phyloP scores from a whole-genome alignment of 257 asterid genomes.

The Gynochthodes officinalis region DNA sequence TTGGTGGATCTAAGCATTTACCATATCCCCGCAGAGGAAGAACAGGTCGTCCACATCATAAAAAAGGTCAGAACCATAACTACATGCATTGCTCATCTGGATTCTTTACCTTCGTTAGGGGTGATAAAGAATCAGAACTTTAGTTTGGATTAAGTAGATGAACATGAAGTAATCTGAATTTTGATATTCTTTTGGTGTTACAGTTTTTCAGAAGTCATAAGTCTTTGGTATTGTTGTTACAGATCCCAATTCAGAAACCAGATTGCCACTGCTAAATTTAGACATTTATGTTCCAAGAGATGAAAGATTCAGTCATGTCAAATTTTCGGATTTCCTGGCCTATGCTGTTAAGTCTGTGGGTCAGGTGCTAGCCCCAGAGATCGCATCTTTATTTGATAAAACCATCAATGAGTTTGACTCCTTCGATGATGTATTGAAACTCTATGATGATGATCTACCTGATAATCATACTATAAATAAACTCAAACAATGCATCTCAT shows the following conservation, averaged over 20 bases:
- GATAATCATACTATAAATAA: slow-evolving; percentile 30
- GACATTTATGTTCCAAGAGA: slow-evolving; percentile 76
- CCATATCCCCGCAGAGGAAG: slow-evolving; percentile 89
- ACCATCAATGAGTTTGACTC: slow-evolving; percentile 84
- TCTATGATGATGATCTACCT: slow-evolving; percentile 68
- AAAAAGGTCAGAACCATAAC: slow-evolving; percentile 42
- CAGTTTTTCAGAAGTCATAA: neutral
- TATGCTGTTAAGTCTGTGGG: slow-evolving; percentile 75
- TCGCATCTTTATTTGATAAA: slow-evolving; percentile 58
- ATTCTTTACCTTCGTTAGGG: neutral
- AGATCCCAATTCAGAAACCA: slow-evolving; percentile 69
- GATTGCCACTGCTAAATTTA: slow-evolving; percentile 55
- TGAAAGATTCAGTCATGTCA: slow-evolving; percentile 66
- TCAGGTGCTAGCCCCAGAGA: slow-evolving; percentile 67
- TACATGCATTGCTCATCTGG: neutral
- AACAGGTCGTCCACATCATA: slow-evolving; percentile 77
- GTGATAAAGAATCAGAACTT: neutral
- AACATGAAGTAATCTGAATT: too few relatives aligned
- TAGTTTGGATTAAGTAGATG: neutral
- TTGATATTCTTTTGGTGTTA: too few relatives aligned
- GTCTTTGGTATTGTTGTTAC: slow-evolving; percentile 16
- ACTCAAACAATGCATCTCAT: slow-evolving; percentile 52
- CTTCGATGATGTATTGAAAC: slow-evolving; percentile 58
- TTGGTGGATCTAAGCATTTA: slow-evolving; percentile 63
- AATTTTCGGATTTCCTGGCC: slow-evolving; percentile 78